A percentile compares a stretch with the other conserved stretches of the same genome.
These are phyloP conservation scores for Aureobasidium mangrovei DNA, from an alignment of 2,329 filamentous ascomycete species.

Conservation along the genomic window DNA sequence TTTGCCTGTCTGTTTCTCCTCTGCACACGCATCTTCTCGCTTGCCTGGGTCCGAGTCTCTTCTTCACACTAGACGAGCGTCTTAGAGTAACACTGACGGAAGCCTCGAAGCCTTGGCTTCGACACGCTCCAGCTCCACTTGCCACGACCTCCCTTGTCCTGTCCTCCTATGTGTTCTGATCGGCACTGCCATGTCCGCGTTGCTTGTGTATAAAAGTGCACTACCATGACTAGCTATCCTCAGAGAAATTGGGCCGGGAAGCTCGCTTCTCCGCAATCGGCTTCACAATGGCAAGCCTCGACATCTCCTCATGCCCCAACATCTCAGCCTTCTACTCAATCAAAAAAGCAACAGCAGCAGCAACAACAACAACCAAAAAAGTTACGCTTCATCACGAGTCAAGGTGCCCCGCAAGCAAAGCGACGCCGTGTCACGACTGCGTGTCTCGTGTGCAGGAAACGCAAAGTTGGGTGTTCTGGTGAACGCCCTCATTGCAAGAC, in stretches of 20 bases:
- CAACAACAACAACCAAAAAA: constrained; percentile 15
- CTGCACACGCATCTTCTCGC: too few species aligned
- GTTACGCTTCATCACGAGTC: constrained; percentile 67
- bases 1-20: too few species aligned
- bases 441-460: constrained; percentile 40
- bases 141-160: too few species aligned
- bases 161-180: too few species aligned
- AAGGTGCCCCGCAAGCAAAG: constrained; percentile 72
- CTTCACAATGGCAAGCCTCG: not conserved
- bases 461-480: constrained; percentile 43
- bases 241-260: constrained; percentile 7
- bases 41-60: too few species aligned
- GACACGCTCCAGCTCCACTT: too few species aligned
- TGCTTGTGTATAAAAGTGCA: too few species aligned
- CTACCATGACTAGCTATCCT: constrained; percentile 2
- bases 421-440: constrained; percentile 70
- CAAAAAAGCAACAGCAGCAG: not conserved
- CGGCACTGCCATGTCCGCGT: too few species aligned
- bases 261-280: not conserved
- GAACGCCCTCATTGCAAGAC: constrained; percentile 37
- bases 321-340: not conserved
- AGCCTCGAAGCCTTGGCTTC: too few species aligned
- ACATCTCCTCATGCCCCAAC: not conserved
- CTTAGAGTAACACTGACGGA: too few species aligned
- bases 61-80: too few species aligned